These are phyloP conservation scores for Coemansia sp. DNA, from an alignment of 192 early-diverging fungal genomes.

Conservation along the genomic window DNA sequence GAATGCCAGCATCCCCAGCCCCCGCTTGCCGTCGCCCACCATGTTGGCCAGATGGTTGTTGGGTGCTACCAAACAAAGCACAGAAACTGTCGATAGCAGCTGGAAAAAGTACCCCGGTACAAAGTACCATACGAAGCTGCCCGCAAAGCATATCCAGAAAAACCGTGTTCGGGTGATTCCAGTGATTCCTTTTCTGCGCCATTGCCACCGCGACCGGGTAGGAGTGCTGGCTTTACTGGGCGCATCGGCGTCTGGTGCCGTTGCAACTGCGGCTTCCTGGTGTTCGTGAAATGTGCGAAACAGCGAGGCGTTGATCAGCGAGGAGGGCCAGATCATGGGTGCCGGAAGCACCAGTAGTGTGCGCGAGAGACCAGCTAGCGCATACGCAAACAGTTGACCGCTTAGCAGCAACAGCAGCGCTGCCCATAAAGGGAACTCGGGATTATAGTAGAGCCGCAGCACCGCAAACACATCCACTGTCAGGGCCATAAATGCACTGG, in stretches of 20 bases:
- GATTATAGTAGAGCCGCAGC: conserved; percentile 64
- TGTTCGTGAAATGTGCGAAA: conserved; percentile 75
- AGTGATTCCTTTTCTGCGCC: conserved; percentile 1
- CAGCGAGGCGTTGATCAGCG: conserved; percentile 71
- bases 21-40: conserved; percentile 56
- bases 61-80: conserved; percentile 59
- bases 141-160: conserved; percentile 55
- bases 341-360: conserved; percentile 78
- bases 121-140: conserved; percentile 58
- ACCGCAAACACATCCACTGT: conserved; percentile 73
- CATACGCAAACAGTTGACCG: conserved; percentile 65
- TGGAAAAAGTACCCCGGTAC: conserved; percentile 69
- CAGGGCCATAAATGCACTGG: conserved; percentile 68
- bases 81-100: conserved; percentile 61
- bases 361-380: conserved; percentile 70
- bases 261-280: conserved; percentile 11
- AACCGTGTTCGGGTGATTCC: conserved; percentile 48
- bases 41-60: conserved; percentile 47
- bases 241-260: not conserved
- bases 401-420: conserved; percentile 67
- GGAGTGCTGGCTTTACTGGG: not conserved
- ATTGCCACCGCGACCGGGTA: conserved; percentile 1
- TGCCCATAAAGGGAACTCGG: conserved; percentile 61
- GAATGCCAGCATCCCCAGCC: conserved; percentile 67
- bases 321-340: conserved; percentile 86